Conservation (phyloP, 345 rosid species). For the Aquilaria malaccensis region DNA sequence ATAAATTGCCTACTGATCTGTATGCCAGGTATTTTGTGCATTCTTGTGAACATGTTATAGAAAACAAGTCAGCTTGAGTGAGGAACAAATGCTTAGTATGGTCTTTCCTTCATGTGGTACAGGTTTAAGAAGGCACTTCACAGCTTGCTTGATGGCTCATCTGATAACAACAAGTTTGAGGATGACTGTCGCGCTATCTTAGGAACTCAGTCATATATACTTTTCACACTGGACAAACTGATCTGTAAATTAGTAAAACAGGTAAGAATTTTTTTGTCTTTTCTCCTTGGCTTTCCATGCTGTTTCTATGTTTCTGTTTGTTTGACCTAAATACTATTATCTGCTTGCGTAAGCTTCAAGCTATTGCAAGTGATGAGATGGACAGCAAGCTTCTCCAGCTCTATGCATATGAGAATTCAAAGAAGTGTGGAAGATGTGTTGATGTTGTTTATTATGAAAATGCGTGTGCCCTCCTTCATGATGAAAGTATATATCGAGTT, state of each 20-base stretch:
- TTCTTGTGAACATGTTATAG: not conserved
- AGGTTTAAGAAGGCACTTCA: constrained; percentile 92
- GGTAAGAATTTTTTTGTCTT: constrained; percentile 30
- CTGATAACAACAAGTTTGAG: constrained; percentile 90
- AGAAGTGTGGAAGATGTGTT: constrained; percentile 57
- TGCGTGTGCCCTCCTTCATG: constrained; percentile 77
- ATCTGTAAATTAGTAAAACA: constrained; percentile 88
- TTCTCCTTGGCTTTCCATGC: not conserved
- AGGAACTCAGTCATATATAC: constrained; percentile 91
- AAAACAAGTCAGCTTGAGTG: not conserved
- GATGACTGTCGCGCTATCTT: constrained; percentile 95
- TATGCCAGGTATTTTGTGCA: constrained; percentile 62
- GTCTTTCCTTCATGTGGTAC: constrained; percentile 12
- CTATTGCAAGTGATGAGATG: constrained; percentile 75
- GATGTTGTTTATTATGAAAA: constrained; percentile 80
- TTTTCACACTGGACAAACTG: constrained; percentile 92
- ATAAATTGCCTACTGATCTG: constrained; percentile 56
- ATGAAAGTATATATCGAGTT: constrained; percentile 80
- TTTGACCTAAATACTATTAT: not conserved
- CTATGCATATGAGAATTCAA: constrained; percentile 68
- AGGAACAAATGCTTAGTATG: constrained; percentile 5
- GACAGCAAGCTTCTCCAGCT: constrained; percentile 87
- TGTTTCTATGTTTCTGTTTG: constrained; percentile 1
- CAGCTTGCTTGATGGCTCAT: constrained; percentile 88
- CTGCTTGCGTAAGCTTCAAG: constrained; percentile 63